Conservation (phyloP, 805 yeast species). For the Barnettozyma botsteinii region DNA sequence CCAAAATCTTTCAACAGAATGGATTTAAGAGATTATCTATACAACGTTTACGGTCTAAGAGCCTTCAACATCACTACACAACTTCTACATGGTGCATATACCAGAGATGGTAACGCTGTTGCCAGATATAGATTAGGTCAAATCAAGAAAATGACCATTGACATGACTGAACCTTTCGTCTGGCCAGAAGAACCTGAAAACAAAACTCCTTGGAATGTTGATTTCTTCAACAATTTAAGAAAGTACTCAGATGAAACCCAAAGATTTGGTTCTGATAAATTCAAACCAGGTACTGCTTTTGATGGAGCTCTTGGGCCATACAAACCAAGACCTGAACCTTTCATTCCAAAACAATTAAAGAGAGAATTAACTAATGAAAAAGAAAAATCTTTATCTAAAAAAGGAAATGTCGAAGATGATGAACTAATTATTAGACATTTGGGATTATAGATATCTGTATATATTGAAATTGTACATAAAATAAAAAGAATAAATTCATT, state of each 20-base stretch:
- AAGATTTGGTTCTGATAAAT: conserved; percentile 57
- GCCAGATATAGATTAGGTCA: conserved; percentile 77
- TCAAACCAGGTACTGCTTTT: conserved; percentile 65
- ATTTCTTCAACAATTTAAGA: conserved; percentile 41
- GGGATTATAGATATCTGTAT: conserved; percentile 9
- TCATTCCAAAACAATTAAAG: conserved; percentile 45
- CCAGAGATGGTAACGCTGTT: conserved; percentile 49
- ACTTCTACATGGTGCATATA: conserved; percentile 65
- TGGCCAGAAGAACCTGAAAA: conserved; percentile 72
- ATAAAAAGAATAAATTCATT: neutral
- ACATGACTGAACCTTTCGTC: conserved; percentile 89
- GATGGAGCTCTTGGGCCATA: conserved; percentile 60
- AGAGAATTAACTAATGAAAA: conserved; percentile 43
- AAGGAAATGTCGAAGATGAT: conserved; percentile 15
- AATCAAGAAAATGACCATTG: conserved; percentile 93
- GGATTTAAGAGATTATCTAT: conserved; percentile 90
- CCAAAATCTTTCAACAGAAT: conserved; percentile 91
- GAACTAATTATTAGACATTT: conserved; percentile 21
- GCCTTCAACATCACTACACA: conserved; percentile 87
- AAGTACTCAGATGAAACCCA: conserved; percentile 47
- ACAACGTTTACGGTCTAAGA: conserved; percentile 82
- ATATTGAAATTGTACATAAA: conserved; percentile 7
- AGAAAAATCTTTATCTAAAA: conserved; percentile 20
- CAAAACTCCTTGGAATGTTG: conserved; percentile 36
- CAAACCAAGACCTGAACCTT: conserved; percentile 58